Evolutionary conservation across 192 early-diverging fungal species (phyloP), one percentile per base, ranked within the genome.

Genomic region (Mortierella antarctica): DNA sequence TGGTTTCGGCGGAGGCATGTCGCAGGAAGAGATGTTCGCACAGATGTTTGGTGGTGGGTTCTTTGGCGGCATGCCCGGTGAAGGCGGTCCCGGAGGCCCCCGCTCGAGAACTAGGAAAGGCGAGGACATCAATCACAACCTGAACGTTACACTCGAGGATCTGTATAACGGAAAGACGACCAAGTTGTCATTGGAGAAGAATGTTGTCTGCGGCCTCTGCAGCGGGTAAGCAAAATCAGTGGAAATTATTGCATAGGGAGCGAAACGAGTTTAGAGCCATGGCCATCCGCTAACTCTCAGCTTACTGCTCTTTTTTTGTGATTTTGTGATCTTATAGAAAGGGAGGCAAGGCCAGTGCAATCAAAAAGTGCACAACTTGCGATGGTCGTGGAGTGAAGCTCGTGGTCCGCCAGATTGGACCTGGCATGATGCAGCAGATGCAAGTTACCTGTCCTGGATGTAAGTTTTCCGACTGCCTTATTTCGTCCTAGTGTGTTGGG

Each of bases 341-440:
- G 79, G 96, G 96, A 62, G 95, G 95, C 61, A 97, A 96, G 87
- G 80, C 83, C 10, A 80, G 92, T 31, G 93, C 94, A 0, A 85
- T 86, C 7, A 93, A 89, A 78, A 88, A 88, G 49, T 97, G 96
- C 74, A 57, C 66, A 12, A 86, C 88, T 17, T 97, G 96, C 84
- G 83, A 92, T 17, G 96, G 95, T 46, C 89, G 92, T 60, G 96
- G 96, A 61, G 79, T 94, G 76, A 91, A 93, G 80, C 81, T 94
- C 59, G 87, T 92, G 54, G 88, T 94, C 83, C 77, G 94, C 40
- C 94, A 95, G 82, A 86, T 97, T 63, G 96, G 96, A 20, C 94
- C 95, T 50, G 88, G 88, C 54, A 97, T 97, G 95, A 92, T 96
- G 75, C 95, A 96, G 77, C 94, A 96, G 81, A 92, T 94, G 90